Evolutionary conservation across 768 basidiomycete genomes (phyloP), one percentile per base, ranked within the genome.

Genomic region (Strobilomyces dryophilus): DNA sequence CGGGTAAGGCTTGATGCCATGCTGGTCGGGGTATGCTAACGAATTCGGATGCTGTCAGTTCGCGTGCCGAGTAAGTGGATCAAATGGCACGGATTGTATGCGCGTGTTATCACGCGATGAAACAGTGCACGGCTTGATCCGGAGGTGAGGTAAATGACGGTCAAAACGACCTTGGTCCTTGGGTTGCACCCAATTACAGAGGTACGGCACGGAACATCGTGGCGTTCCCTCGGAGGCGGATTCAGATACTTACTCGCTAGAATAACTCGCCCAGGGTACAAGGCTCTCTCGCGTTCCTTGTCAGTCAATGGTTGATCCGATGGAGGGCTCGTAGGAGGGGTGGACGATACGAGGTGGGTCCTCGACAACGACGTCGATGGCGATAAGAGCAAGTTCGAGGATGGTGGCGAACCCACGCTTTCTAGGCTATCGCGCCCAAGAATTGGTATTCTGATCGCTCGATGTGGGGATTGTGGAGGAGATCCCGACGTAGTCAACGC

Each of bases 21-120:
- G 84, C 64, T 97, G 93, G 63, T 89, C 89, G n/a, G 95, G 93
- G 68, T 97, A 95, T 2, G 92, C 76, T 80, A 55, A 47, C 21
- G 35, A 6, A n/a, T 24, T 2, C 24, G 15, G 21, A 29, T 49
- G 37, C 32, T 44, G 56, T 64, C 43, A 62, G 61, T 42, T 21
- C 10, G 37, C n/a, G 26, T 21, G 42, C 46, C 43, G 56, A 45
- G 29, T 43, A 27, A 55, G 36, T 36, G 42, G 29, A 52, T 47
- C 44, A 34, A n/a, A 52, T 39, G n/a, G 32, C 39, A 39, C 51
- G 44, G 42, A 48, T n/a, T 41, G 44, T 59, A 17, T 41, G 44
- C 58, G 42, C 40, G 49, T 48, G 44, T 49, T 24, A 52, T 57
- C 36, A 47, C 31, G 42, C 60, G 17, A 59, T 31, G 15, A 26